Percentiles rank a stretch among this genome's conserved stretches.
Conservation (phyloP, 164 flowering plant species). For the Cinnamomum micranthum region DNA sequence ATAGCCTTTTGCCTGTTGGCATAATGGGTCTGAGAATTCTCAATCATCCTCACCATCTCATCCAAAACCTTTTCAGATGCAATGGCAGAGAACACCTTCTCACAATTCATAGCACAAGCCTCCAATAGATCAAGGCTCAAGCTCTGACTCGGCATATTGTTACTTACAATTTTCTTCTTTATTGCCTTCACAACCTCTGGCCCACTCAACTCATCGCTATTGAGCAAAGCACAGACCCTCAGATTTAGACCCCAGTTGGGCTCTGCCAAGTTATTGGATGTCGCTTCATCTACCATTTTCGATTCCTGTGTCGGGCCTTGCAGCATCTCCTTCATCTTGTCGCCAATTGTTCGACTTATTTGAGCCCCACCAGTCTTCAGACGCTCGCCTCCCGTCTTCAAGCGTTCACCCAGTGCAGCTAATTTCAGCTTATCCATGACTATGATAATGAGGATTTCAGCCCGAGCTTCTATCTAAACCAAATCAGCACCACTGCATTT, state of each 20-base stretch:
- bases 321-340: slow-evolving; percentile 48
- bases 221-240: slow-evolving; percentile 68
- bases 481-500: no score
- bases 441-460: not conserved
- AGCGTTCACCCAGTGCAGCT: slow-evolving; percentile 27
- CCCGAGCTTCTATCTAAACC: not conserved
- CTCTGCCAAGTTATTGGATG: slow-evolving; percentile 45
- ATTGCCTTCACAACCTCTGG: slow-evolving; percentile 62
- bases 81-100: slow-evolving; percentile 80
- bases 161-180: slow-evolving; percentile 61
- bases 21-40: slow-evolving; percentile 47
- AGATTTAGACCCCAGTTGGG: slow-evolving; percentile 84
- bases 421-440: slow-evolving; percentile 55
- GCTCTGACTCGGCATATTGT: slow-evolving; percentile 38
- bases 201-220: slow-evolving; percentile 63
- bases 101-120: slow-evolving; percentile 74
- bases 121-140: slow-evolving; percentile 75
- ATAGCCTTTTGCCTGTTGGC: slow-evolving; percentile 41
- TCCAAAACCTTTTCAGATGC: slow-evolving; percentile 93
- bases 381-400: slow-evolving; percentile 21
- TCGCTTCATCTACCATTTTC: slow-evolving; percentile 73
- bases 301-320: slow-evolving; percentile 70
- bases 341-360: no score
- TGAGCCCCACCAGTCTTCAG: slow-evolving; percentile 25
- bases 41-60: slow-evolving; percentile 82